Evolutionary conservation across 306 rosid genomes (phyloP), one percentile per base, ranked within the genome.

Genomic region (Quercus glauca): DNA sequence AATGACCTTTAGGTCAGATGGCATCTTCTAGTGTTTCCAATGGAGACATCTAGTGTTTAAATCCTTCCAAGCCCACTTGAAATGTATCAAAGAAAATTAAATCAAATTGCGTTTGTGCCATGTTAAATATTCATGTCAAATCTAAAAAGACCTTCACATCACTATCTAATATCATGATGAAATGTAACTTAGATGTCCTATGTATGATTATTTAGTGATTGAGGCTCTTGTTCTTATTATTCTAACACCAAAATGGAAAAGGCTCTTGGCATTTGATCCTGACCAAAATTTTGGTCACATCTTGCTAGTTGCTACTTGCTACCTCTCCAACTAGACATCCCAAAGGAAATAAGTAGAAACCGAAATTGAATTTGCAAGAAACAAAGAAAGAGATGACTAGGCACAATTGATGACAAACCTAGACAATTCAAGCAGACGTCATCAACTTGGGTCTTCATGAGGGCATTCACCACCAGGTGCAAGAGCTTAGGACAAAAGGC

Each of bases 341-440:
- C 35, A 72, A 19, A 28, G 77, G 41, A 49, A 13, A 79, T 77
- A 35, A 71, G 55, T 29, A 29, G 31, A 29, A 29, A 29, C 31
- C 31, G 31, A 75, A 21, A 31, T n/a, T 20, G 28, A 76, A 70
- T 52, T 20, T 61, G 21, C 68, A 73, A 76, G 52, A 41, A 73
- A 71, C 69, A 73, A 79, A 76, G 17, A 41, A 79, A 69, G 25
- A 43, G 29, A 60, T 55, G 55, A 23, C n/a, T 31, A 71, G 83
- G 31, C 31, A 0, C 59, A 82, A 29, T 76, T 49, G 71, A 80
- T 37, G 73, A 86, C 91, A 14, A 63, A 95, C 99, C 99, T 76
- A 95, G 76, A 79, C 97, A 92, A 75, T 95, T 95, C 88, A 91
- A 88, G 77, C 92, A 90, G 74, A 91, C 95, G 80, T 95, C 97